phyloP scores from a whole-genome alignment of 1,284 basidiomycete genomes.

The Golubevia sp. region DNA sequence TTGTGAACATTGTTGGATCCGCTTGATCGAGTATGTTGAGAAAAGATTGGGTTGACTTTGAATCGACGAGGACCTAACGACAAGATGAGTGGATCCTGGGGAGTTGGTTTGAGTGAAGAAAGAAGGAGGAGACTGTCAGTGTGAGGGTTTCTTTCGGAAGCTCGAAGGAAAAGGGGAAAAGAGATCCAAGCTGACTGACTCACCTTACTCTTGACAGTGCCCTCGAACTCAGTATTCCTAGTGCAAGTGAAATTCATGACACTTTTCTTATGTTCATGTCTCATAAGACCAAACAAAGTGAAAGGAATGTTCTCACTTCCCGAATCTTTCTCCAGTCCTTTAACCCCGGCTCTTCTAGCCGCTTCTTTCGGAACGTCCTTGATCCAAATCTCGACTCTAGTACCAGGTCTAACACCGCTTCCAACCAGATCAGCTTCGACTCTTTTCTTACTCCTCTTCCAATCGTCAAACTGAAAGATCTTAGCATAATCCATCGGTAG shows the following conservation, averaged over 20 bases:
- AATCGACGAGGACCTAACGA: slow-evolving; percentile 87
- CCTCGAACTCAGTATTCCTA: slow-evolving; percentile 91
- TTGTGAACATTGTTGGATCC: slow-evolving; percentile 97
- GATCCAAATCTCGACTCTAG: slow-evolving; percentile 16
- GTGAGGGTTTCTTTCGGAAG: too few relatives aligned
- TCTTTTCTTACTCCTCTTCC: slow-evolving; percentile 78
- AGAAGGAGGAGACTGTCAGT: background rate
- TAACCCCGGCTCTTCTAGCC: background rate
- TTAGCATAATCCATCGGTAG: slow-evolving; percentile 89
- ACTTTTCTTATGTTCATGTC: slow-evolving; percentile 95
- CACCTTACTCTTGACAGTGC: slow-evolving; percentile 87
- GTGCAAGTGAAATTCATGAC: slow-evolving; percentile 91
- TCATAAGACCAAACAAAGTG: slow-evolving; percentile 79
- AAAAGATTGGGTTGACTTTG: slow-evolving; percentile 83
- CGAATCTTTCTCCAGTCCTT: background rate
- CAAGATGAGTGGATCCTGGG: slow-evolving; percentile 81
- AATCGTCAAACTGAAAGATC: slow-evolving; percentile 97
- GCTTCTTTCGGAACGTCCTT: background rate
- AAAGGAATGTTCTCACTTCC: slow-evolving; percentile 66
- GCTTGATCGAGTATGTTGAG: slow-evolving; percentile 86
- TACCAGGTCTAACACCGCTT: slow-evolving; percentile 39
- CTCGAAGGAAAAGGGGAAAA: slow-evolving; percentile 3
- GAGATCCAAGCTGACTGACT: too few relatives aligned
- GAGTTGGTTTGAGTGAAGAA: slow-evolving; percentile 6
- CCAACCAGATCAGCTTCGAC: slow-evolving; percentile 65